Percentiles rank a stretch among this genome's conserved stretches.
phyloP scores from a whole-genome alignment of 352 stramenopile genomes.

The Phytophthora agathidicida region DNA sequence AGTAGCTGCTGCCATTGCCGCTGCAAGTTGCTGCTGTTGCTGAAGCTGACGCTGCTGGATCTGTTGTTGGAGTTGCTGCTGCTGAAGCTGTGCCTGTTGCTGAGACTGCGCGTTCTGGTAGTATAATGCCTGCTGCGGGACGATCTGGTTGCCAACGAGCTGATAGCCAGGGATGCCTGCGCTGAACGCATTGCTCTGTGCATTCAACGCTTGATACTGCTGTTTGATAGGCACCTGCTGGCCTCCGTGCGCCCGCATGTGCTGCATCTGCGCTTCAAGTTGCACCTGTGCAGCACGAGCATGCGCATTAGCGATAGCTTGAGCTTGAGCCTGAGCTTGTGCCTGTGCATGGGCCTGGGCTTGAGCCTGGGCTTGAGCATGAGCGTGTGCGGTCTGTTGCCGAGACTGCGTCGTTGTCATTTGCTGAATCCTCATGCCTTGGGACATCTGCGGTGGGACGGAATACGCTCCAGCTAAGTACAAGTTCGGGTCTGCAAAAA shows the following conservation, averaged over 20 bases:
- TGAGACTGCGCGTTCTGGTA: conserved; percentile 55
- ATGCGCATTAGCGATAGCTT: conserved; percentile 61
- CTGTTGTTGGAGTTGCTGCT: conserved; percentile 55
- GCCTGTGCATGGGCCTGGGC: conserved; percentile 40
- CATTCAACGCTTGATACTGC: conserved; percentile 61
- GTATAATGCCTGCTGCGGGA: conserved; percentile 63
- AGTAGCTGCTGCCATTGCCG: conserved; percentile 41
- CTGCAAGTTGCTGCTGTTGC: conserved; percentile 49
- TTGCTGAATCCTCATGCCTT: conserved; percentile 63
- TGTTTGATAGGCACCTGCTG: conserved; percentile 63
- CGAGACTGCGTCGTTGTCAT: conserved; percentile 42
- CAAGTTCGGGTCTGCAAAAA: conserved; percentile 71
- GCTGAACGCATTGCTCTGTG: conserved; percentile 51
- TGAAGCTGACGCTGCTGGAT: conserved; percentile 47
- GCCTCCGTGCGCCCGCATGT: conserved; percentile 36
- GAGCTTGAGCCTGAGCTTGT: conserved; percentile 54
- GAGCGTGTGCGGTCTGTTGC: conserved; percentile 50
- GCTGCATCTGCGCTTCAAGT: conserved; percentile 54
- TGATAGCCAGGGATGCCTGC: conserved; percentile 63
- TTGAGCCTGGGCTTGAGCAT: conserved; percentile 41
- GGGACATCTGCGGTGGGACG: conserved; percentile 56
- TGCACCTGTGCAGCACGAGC: conserved; percentile 51
- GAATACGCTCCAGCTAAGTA: conserved; percentile 69
- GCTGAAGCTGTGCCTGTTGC: conserved; percentile 50
- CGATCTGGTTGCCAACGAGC: conserved; percentile 65